Evolutionary conservation across 768 basidiomycete genomes (phyloP), one percentile per base, ranked within the genome.

Genomic region (Pleurotus platypus): DNA sequence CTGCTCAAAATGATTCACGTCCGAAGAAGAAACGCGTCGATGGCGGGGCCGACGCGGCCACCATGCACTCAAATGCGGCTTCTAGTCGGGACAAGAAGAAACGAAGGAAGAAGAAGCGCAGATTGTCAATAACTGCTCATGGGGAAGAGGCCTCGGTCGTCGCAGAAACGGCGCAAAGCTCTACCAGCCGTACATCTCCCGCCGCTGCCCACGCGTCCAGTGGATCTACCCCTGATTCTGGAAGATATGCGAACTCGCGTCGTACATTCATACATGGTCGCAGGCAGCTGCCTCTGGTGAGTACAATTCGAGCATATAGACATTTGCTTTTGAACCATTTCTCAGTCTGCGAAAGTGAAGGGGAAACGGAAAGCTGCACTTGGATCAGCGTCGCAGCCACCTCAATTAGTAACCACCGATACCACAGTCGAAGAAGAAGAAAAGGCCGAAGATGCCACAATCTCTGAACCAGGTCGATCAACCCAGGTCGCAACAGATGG

Each of bases 51-150:
- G 51, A 54, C 38, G 51, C 13, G 12, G 18, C 51, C 16, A 24
- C 39, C 39, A 40, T n/a, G n/a, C 38, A 26, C 18, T 35, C 51
- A 13, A 22, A 18, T 35, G n/a, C 7, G 13, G 27, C 18, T 7
- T 20, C 51, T 20, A 22, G 20, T 40, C 39, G 51, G 18, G 51
- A 54, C 22, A 54, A 43, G 39, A 54, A 54, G 24, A 54, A 54
- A 39, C 39, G 38, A 37, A 54, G 26, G 51, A 54, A 54, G 24
- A 54, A 54, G 51, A 54, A 54, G 39, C 51, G 51, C 9, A 54
- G 39, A 39, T 18, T 42, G 13, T 54, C 51, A 12, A 24, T 54
- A 11, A 54, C 51, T 11, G 12, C 51, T 2, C 51, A 27, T 16
- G 51, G 35, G 22, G 51, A 42, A 20, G 51, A 20, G 24, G 39